Evolutionary conservation across 805 yeast genomes (phyloP), one percentile per base, ranked within the genome.

Genomic region (Brettanomyces anomalus): DNA sequence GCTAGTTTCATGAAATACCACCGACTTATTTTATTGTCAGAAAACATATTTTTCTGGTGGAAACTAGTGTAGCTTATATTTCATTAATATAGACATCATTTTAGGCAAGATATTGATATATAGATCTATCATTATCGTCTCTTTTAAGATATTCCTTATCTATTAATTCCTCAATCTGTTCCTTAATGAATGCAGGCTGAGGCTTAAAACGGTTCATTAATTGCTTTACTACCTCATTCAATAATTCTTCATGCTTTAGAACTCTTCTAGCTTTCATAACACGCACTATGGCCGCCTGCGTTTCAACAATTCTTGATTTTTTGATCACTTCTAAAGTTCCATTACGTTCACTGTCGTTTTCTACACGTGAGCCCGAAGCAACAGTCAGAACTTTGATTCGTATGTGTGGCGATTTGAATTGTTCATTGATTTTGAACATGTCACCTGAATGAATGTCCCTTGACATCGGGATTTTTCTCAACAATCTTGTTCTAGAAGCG

Each of bases 221-320:
- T 47, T 76, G 83, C 40, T 72, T 71, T 18, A 81, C 69, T 4
- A 79, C 76, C 51, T 81, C 88, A 30, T 70, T 73, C n/a, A 85
- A 65, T 42, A 88, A 66, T 33, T 80, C 81, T 50, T 77, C 78
- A 56, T 84, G 90, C 20, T 60, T 66, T 43, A 81, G 51, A 1
- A 69, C 61, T 50, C 78, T 81, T 30, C 88, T 66, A 1, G 85
- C 72, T 62, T 88, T 88, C 90, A 88, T 80, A n/a, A 81, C 77
- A 41, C 96, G 70, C 4, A 88, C 95, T 43, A 88, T 74, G 0
- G 94, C 93, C 1, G 96, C 95, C 56, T 85, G 93, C 3, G 83
- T 67, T 53, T 81, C 85, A 43, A 71, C 70, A 45, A 76, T 70
- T 44, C 95, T 69, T 4, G 86, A 77, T 50, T 75, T 81, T 33